A percentile compares a stretch with the other conserved stretches of the same genome.
Evolutionary conservation across 805 yeast genomes (phyloP).

Genomic region (Lipomyces sp.): DNA sequence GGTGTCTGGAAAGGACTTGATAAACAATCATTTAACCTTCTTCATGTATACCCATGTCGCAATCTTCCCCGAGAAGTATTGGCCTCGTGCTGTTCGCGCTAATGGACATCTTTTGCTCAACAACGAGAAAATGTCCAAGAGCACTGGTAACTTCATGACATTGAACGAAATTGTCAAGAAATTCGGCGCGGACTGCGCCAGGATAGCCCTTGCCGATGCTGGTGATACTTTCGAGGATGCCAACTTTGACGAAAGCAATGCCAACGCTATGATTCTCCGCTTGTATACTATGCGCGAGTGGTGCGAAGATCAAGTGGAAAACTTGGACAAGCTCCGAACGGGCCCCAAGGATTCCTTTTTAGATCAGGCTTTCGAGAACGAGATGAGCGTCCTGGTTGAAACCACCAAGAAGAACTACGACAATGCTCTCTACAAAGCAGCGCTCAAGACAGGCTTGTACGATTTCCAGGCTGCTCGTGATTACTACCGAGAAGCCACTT

Average conservation of each 20-base stretch:
- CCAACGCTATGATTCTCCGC: constrained; percentile 96
- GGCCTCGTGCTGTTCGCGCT: constrained; percentile 94
- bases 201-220: constrained; percentile 97
- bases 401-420: constrained; percentile 73
- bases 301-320: constrained; percentile 73
- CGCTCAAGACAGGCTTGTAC: constrained; percentile 86
- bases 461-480: constrained; percentile 96
- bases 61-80: constrained; percentile 81
- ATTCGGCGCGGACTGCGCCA: constrained; percentile 96
- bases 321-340: constrained; percentile 33
- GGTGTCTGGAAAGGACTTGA: constrained; percentile 93
- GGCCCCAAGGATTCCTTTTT: constrained; percentile 67
- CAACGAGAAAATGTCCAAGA: constrained; percentile 97
- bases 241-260: constrained; percentile 93
- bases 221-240: constrained; percentile 98
- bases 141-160: constrained; percentile 96
- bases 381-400: constrained; percentile 81
- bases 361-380: constrained; percentile 90
- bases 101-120: constrained; percentile 95
- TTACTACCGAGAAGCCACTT: constrained; percentile 83
- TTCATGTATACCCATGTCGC: constrained; percentile 93
- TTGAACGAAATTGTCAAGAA: constrained; percentile 80
- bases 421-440: constrained; percentile 80
- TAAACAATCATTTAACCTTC: constrained; percentile 96
- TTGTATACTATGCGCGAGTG: constrained; percentile 91